A percentile compares a stretch with the other conserved stretches of the same genome.
Conservation (phyloP, 164 flowering plant genomes). For the Umbilicus rupestris region DNA sequence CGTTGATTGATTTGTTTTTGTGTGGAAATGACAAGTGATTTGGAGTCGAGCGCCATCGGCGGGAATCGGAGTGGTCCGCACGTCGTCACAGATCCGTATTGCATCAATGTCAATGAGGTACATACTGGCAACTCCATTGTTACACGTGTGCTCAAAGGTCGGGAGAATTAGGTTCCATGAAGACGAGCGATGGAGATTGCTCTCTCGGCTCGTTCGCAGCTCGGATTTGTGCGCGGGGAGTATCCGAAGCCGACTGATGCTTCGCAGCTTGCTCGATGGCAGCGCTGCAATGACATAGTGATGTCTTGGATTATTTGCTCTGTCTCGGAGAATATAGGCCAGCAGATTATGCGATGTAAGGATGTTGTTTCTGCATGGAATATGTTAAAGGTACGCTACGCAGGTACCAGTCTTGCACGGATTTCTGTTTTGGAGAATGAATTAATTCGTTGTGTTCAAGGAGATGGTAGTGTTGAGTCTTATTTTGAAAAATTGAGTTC, state of each 20-base stretch:
- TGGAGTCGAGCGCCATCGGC: too few relatives aligned
- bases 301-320: not conserved
- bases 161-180: not conserved
- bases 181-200: not conserved
- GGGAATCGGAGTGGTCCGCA: not conserved
- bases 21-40: too few relatives aligned
- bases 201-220: not conserved
- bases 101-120: not conserved
- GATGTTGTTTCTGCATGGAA: not conserved
- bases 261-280: not conserved
- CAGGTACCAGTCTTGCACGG: not conserved
- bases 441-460: not conserved
- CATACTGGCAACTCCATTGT: not conserved
- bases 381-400: not conserved
- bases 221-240: not conserved
- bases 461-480: not conserved
- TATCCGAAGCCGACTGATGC: not conserved
- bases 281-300: not conserved
- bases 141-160: not conserved
- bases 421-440: not conserved
- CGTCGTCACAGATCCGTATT: not conserved
- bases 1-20: too few relatives aligned
- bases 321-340: not conserved
- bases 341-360: not conserved
- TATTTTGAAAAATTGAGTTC: not conserved